A percentile compares a stretch with the other conserved stretches of the same genome.
phyloP scores from a whole-genome alignment of 2,329 filamentous ascomycete species.

The Arthrobotrys iridis region DNA sequence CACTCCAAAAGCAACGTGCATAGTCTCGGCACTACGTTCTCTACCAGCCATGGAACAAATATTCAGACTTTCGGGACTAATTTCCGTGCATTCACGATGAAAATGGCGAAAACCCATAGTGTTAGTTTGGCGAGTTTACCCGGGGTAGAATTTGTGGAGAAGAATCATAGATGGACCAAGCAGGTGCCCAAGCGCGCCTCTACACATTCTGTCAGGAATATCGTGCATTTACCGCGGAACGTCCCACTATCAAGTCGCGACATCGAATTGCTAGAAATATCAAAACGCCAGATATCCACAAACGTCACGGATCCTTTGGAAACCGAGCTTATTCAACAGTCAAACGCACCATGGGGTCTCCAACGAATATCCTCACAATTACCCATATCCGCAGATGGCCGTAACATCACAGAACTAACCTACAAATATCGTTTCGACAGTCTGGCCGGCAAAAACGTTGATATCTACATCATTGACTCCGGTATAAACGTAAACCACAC shows the following conservation, averaged over 20 bases:
- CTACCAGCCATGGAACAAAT: slow-evolving; percentile 9
- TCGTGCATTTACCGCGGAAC: background rate
- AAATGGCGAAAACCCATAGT: slow-evolving; percentile 15
- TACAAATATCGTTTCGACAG: slow-evolving; percentile 60
- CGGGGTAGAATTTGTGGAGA: slow-evolving; percentile 11
- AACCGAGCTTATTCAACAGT: slow-evolving; percentile 13
- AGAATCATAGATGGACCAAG: slow-evolving; percentile 23
- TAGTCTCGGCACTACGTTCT: slow-evolving; percentile 10
- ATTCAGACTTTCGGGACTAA: slow-evolving; percentile 32
- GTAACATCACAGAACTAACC: slow-evolving; percentile 59
- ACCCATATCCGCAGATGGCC: slow-evolving; percentile 57
- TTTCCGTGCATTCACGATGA: slow-evolving; percentile 55
- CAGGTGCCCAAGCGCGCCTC: background rate
- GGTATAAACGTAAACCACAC: slow-evolving; percentile 60
- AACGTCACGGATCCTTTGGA: background rate
- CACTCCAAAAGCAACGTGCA: slow-evolving; percentile 28
- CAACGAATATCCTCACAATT: slow-evolving; percentile 59
- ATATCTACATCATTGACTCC: slow-evolving; percentile 66
- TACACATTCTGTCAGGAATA: background rate
- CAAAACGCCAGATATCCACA: no score
- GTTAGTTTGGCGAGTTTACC: background rate
- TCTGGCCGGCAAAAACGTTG: slow-evolving; percentile 62
- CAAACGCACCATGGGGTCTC: slow-evolving; percentile 57
- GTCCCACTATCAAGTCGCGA: background rate
- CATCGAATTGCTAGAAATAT: no score